Base-by-base conservation (phyloP, 1,284 basidiomycete genomes). In the Ustilago bromivora region DNA sequence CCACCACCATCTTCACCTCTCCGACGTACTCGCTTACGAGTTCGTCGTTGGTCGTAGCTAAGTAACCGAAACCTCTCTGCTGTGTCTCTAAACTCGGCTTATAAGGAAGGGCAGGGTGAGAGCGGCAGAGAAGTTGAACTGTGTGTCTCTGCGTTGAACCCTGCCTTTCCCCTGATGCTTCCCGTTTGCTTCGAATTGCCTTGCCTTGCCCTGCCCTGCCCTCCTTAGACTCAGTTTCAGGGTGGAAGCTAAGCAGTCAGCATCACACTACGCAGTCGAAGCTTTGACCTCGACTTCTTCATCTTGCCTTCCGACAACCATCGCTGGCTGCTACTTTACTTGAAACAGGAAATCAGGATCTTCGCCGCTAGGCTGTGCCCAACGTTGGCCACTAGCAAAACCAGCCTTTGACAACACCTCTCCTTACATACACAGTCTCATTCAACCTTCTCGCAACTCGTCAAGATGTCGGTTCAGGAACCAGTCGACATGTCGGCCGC, bases 401-500 rank as follows among this genome's bases (percentile, higher is more conserved):
- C 32, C 15, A 51, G 47, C 58, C 23, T 19, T 23, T 31, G 57
- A 49, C 58, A 38, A 52, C 35, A 52, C 35, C 11, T 13, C 17
- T 41, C 40, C 6, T 41, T 41, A 17, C 17, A 6, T 7, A 17
- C 11, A 15, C 15, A 17, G 11, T 17, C 17, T 41, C 13, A 41
- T 15, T 15, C 17, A 15, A 17, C 36, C 36, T 38, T 28, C 23
- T 28, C 19, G 47, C 49, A 52, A 7, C 31, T 55, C 36, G 13
- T 55, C 53, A 55, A 36, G 43, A 75, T 75, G 72, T 60, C 72
- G 15, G 67, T 75, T 10, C 72, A 75, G 19, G 73, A 67, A 12
- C 28, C 66, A 12, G 51, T 58, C 19, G 76, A 78, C 65, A 73
- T 78, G 71, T 71, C 76, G 43, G 67, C 78, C 49, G 76, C 76